Conservation (phyloP, 495 filamentous ascomycete species). For the Neurospora terricola region DNA sequence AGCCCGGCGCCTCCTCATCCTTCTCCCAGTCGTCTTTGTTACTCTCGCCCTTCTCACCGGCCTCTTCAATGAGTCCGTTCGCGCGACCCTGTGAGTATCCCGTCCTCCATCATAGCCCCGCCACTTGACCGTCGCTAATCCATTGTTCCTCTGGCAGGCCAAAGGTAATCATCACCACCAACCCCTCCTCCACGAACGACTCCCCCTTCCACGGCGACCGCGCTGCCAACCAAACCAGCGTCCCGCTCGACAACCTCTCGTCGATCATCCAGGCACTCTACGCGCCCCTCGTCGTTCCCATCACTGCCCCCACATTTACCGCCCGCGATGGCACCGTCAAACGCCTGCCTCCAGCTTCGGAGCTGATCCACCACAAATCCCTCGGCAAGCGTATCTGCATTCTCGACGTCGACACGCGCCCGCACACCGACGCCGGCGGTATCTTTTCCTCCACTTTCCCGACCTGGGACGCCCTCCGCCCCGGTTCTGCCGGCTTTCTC, state of each 20-base stretch:
- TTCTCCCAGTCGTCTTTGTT: conserved; percentile 10
- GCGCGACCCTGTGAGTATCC: conserved; percentile 11
- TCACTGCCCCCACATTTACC: conserved; percentile 15
- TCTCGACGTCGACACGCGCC: conserved; percentile 32
- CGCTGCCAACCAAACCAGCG: not conserved
- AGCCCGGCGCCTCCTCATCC: conserved; percentile 14
- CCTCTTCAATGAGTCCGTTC: conserved; percentile 12
- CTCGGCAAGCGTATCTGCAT: conserved; percentile 29
- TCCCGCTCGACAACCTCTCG: conserved; percentile 8
- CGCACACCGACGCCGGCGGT: conserved; percentile 15
- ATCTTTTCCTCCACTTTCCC: conserved; percentile 19
- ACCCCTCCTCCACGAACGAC: not conserved
- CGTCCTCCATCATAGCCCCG: not conserved
- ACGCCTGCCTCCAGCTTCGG: conserved; percentile 10
- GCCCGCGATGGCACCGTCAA: conserved; percentile 15
- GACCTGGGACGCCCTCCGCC: conserved; percentile 10
- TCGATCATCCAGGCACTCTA: conserved; percentile 16
- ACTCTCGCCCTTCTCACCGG: conserved; percentile 6
- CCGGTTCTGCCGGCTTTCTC: conserved; percentile 26
- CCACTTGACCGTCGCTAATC: not conserved
- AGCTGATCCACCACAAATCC: conserved; percentile 14
- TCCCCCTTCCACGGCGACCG: not conserved
- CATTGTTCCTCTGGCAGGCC: conserved; percentile 5
- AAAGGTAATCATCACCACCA: conserved; percentile 9
- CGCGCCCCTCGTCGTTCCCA: conserved; percentile 16